Percentiles rank a stretch among this genome's conserved stretches.
phyloP scores from a whole-genome alignment of 208 protist genomes.

The Herpetomonas tarakana region DNA sequence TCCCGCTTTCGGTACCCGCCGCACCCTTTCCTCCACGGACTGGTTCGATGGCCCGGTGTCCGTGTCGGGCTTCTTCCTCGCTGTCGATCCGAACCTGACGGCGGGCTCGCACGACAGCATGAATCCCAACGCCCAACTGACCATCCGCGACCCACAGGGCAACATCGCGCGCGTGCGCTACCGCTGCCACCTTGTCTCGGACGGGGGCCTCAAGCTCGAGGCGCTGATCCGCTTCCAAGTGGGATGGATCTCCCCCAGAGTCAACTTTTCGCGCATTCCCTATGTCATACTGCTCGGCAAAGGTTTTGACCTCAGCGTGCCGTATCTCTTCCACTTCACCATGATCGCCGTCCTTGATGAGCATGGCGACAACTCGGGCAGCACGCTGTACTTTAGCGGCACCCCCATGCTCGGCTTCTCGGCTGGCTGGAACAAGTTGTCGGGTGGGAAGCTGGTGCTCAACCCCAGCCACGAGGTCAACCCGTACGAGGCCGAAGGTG shows the following conservation, averaged over 20 bases:
- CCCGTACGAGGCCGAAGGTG: constrained; percentile 47
- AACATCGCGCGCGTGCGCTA: constrained; percentile 76
- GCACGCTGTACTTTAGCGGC: constrained; percentile 81
- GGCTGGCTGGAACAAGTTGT: constrained; percentile 53
- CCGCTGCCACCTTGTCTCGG: constrained; percentile 61
- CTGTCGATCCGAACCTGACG: constrained; percentile 69
- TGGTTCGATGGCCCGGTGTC: constrained; percentile 62
- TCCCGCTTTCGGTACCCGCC: constrained; percentile 61
- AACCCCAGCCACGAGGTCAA: constrained; percentile 67
- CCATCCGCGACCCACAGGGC: constrained; percentile 59
- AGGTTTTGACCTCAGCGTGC: constrained; percentile 78
- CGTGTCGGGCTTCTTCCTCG: constrained; percentile 81
- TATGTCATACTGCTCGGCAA: constrained; percentile 75
- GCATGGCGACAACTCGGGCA: constrained; percentile 70
- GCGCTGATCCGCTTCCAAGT: constrained; percentile 73
- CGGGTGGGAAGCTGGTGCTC: constrained; percentile 62
- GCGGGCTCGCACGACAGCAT: constrained; percentile 49
- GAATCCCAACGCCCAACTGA: constrained; percentile 86
- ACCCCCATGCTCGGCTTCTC: constrained; percentile 81
- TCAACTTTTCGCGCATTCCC: constrained; percentile 66
- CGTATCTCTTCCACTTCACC: constrained; percentile 78
- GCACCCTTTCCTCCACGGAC: constrained; percentile 36
- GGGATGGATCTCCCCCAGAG: constrained; percentile 83
- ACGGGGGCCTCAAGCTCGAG: constrained; percentile 70
- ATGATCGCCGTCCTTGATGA: constrained; percentile 84